Percentiles rank a stretch among this genome's conserved stretches.
Conservation (phyloP, 2,329 filamentous ascomycete species). For the Pseudogymnoascus sp. region DNA sequence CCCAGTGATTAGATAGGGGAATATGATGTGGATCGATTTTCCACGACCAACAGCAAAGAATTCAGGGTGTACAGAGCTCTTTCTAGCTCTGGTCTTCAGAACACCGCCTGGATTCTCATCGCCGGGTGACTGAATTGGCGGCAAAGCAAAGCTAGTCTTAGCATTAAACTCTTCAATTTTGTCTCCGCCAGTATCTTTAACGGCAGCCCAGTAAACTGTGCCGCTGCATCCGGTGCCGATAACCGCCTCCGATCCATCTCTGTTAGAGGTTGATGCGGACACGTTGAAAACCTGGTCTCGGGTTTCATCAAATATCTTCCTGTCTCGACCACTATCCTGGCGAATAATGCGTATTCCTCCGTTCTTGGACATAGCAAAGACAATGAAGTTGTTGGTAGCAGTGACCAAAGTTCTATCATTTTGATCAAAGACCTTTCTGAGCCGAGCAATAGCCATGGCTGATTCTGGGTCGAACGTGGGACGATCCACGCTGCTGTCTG, state of each 20-base stretch:
- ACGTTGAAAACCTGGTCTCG: constrained; percentile 95
- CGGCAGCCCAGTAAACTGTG: constrained; percentile 89
- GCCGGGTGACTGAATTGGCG: constrained; percentile 76
- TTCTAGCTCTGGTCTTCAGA: constrained; percentile 89
- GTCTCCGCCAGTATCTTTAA: constrained; percentile 70
- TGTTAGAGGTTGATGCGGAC: constrained; percentile 63
- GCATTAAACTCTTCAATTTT: constrained; percentile 70
- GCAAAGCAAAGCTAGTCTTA: constrained; percentile 79
- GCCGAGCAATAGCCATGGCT: constrained; percentile 83
- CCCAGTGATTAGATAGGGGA: constrained; percentile 56
- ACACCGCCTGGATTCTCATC: constrained; percentile 87
- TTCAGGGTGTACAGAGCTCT: constrained; percentile 80
- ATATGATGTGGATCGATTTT: constrained; percentile 90
- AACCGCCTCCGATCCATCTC: constrained; percentile 66
- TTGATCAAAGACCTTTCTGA: constrained; percentile 98
- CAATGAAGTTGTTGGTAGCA: constrained; percentile 83
- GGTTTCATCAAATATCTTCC: constrained; percentile 83
- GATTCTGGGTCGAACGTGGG: constrained; percentile 59
- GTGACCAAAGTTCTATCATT: constrained; percentile 89
- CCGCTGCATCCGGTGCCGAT: constrained; percentile 92
- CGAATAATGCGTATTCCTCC: constrained; percentile 88
- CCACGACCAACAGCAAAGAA: constrained; percentile 94
- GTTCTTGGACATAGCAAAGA: constrained; percentile 88
- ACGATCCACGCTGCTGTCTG: constrained; percentile 46
- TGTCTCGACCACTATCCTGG: constrained; percentile 86